These are phyloP conservation scores for Eucalyptus sp. DNA, from an alignment of 345 rosid species.

Conservation along the genomic window DNA sequence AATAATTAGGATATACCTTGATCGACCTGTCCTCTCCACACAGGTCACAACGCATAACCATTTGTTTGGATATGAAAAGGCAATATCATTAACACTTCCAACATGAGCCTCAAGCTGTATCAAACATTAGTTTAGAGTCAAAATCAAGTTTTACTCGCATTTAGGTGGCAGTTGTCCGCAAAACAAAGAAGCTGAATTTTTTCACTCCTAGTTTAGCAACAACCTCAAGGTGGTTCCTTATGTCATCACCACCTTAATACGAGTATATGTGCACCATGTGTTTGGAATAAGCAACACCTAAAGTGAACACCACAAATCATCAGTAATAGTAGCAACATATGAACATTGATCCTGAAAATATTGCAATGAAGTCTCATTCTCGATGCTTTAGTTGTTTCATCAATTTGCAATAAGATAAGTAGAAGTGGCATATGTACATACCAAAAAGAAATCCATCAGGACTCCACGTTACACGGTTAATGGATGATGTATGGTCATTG, in stretches of 20 bases:
- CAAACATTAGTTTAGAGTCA: not conserved
- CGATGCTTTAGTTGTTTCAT: not conserved
- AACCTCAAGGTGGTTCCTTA: conserved; percentile 12
- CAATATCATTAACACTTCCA: conserved; percentile 23
- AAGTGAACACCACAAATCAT: not conserved
- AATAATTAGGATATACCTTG: not conserved
- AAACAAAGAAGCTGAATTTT: not conserved
- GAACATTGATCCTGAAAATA: not conserved
- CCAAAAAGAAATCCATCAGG: conserved; percentile 43
- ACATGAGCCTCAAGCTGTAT: conserved; percentile 20
- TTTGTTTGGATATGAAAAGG: conserved; percentile 16
- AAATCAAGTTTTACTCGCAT: not conserved
- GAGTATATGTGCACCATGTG: conserved; percentile 14
- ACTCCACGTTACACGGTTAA: conserved; percentile 52
- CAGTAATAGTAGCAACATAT: no score
- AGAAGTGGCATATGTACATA: not conserved
- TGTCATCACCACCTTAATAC: conserved; percentile 4
- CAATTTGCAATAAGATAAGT: not conserved
- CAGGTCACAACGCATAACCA: conserved; percentile 17
- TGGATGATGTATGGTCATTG: conserved; percentile 33
- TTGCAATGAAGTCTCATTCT: no score
- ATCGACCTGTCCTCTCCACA: conserved; percentile 19
- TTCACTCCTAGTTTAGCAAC: no score
- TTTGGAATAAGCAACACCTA: conserved; percentile 18
- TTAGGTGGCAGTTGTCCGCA: not conserved